Percentiles rank a stretch among this genome's conserved stretches.
phyloP scores from a whole-genome alignment of 2,329 filamentous ascomycete genomes.

The Lachnellula occidentalis region DNA sequence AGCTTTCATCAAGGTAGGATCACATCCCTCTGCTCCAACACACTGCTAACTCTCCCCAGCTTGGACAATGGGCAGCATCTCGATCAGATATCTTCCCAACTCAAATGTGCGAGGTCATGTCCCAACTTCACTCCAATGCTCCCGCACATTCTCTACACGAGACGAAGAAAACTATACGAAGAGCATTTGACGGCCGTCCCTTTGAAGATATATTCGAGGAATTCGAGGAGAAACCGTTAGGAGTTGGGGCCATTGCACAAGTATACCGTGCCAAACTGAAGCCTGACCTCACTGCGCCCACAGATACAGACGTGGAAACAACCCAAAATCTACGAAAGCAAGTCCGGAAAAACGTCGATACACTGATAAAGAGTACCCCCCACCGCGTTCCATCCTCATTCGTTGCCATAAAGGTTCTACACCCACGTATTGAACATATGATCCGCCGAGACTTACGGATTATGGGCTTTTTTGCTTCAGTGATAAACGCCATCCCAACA shows the following conservation, averaged over 20 bases:
- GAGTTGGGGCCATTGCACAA: slow-evolving; percentile 93
- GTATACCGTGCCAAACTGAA: slow-evolving; percentile 95
- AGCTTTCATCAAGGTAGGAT: slow-evolving; percentile 84
- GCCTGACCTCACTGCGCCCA: slow-evolving; percentile 63
- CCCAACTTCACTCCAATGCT: slow-evolving; percentile 87
- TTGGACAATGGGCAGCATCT: slow-evolving; percentile 97
- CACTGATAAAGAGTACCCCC: slow-evolving; percentile 79
- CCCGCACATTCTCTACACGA: slow-evolving; percentile 80
- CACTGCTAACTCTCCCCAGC: slow-evolving; percentile 40
- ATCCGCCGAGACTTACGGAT: slow-evolving; percentile 89
- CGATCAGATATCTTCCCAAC: slow-evolving; percentile 92
- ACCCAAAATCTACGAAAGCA: slow-evolving; percentile 58
- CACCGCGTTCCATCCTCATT: slow-evolving; percentile 83
- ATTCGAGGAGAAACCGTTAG: slow-evolving; percentile 82
- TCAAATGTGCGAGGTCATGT: slow-evolving; percentile 90
- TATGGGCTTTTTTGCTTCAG: slow-evolving; percentile 83
- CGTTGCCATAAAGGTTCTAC: slow-evolving; percentile 92
- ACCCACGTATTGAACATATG: slow-evolving; percentile 82
- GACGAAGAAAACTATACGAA: slow-evolving; percentile 73
- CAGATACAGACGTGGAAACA: slow-evolving; percentile 49
- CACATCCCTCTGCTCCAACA: not conserved
- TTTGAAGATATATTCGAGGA: slow-evolving; percentile 96
- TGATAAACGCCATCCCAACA: slow-evolving; percentile 82
- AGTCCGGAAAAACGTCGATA: slow-evolving; percentile 76
- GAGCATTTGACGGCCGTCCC: slow-evolving; percentile 70